These are phyloP conservation scores for Lippia alba DNA, from an alignment of 305 asterid genomes.

Conservation along the genomic window DNA sequence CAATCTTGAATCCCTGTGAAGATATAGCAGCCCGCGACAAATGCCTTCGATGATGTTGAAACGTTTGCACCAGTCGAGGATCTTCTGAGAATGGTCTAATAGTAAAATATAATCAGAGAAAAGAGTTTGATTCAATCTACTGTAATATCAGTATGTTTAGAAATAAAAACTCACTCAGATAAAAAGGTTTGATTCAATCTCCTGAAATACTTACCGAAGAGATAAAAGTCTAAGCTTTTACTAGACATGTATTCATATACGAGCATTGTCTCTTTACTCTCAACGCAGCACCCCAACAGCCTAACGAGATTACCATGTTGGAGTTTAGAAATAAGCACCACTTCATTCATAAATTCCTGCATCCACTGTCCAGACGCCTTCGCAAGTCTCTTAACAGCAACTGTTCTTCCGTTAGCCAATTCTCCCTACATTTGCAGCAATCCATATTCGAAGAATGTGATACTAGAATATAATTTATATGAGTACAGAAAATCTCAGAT, in stretches of 20 bases:
- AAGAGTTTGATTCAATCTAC: background rate
- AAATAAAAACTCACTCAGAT: too few species aligned
- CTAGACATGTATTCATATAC: too few species aligned
- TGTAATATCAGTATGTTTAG: too few species aligned
- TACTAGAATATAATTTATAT: background rate
- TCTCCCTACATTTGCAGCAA: slow-evolving; percentile 35
- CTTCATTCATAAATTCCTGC: too few species aligned
- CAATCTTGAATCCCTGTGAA: background rate
- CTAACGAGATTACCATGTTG: slow-evolving; percentile 55
- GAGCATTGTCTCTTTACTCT: slow-evolving; percentile 42
- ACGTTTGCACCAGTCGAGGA: background rate
- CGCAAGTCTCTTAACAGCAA: too few species aligned
- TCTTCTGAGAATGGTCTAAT: background rate
- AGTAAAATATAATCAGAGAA: slow-evolving; percentile 5
- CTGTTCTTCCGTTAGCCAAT: slow-evolving; percentile 41
- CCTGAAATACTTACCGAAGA: slow-evolving; percentile 50
- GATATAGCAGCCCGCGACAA: background rate
- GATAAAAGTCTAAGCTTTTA: slow-evolving; percentile 42
- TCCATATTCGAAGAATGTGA: background rate
- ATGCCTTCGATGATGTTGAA: background rate
- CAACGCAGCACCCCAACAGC: slow-evolving; percentile 48
- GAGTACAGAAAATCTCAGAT: too few species aligned
- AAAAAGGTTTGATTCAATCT: too few species aligned
- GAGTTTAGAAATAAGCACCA: slow-evolving; percentile 59
- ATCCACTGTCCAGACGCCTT: too few species aligned